phyloP scores from a whole-genome alignment of 2,329 filamentous ascomycete species.

The Penicillium olsonii region DNA sequence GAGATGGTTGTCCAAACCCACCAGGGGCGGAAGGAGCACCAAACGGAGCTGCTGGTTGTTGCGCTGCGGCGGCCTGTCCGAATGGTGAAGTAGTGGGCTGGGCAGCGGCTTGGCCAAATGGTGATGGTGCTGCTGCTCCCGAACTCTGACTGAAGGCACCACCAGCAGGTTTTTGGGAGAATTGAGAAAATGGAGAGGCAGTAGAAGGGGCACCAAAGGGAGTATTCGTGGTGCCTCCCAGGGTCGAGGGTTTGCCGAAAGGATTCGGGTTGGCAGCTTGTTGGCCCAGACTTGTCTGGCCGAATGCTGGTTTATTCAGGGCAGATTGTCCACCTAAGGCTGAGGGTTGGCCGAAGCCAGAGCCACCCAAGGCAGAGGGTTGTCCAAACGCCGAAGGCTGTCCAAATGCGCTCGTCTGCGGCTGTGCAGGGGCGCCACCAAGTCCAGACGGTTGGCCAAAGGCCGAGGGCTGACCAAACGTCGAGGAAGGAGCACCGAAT shows the following conservation, averaged over 20 bases:
- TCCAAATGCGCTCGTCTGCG: constrained; percentile 23
- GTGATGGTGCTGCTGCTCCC: constrained; percentile 4
- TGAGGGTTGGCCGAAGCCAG: constrained; percentile 1
- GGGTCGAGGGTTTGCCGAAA: constrained; percentile 28
- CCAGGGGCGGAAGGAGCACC: constrained; percentile 27
- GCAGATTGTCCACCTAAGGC: constrained; percentile 36
- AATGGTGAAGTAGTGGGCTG: constrained; percentile 26
- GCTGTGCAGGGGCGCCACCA: constrained; percentile 15
- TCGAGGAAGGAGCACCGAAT: constrained; percentile 19
- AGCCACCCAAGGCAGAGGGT: constrained; percentile 8
- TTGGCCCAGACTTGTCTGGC: constrained; percentile 20
- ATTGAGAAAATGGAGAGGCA: constrained; percentile 48
- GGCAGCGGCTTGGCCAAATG: constrained; percentile 10
- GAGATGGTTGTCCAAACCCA: constrained; percentile 38
- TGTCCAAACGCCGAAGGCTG: constrained; percentile 24
- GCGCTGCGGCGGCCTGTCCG: constrained; percentile 31
- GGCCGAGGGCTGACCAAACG: constrained; percentile 21
- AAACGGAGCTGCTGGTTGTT: constrained; percentile 30
- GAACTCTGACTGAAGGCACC: constrained; percentile 30
- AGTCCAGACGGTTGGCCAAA: constrained; percentile 29
- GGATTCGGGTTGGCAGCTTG: constrained; percentile 4
- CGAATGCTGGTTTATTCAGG: constrained; percentile 30
- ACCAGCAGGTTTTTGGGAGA: constrained; percentile 31
- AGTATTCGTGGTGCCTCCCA: constrained; percentile 21
- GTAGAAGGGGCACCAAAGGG: constrained; percentile 40